Evolutionary conservation across 163 green algal genomes (phyloP), one percentile per base, ranked within the genome.

Genomic region (Scenedesmus sp.): DNA sequence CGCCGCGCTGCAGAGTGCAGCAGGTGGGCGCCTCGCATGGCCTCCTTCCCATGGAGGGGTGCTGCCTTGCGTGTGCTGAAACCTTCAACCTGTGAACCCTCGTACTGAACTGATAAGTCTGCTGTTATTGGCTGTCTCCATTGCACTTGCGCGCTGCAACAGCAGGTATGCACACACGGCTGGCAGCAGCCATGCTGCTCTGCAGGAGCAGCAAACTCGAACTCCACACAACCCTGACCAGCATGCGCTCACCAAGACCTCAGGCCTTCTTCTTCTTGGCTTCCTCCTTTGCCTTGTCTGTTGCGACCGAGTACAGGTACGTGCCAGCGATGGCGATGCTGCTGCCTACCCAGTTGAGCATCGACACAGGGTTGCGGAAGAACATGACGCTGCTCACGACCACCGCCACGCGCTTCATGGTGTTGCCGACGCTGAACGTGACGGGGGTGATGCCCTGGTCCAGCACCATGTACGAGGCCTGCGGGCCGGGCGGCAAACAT

Each of bases 351-450:
- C 95, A 98, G 93, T 99, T 99, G 24, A 99, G 87, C 3, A 85
- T 46, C 42, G 89, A 93, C 22, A 98, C 94, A 53, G 96, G 96
- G 85, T 96, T 98, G 82, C 80, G 94, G 95, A 99, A 99, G 94
- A 99, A 98, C 70, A 98, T 94, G 37, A 99, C 96, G 65, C 94
- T 97, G 53, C 93, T 96, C 30, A 98, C 96, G n/a, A 99, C 98
- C 61, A 99, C 98, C 37, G 96, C 97, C 73, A 99, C 98, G 22
- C 98, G 95, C 96, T 99, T 99, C 98, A 99, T 99, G 44, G 98
- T 99, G 96, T 99, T 99, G 90, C 96, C 97, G 59, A 99, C 97
- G 76, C 89, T 95, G 90, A 99, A 99, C 2, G 97, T 99, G 40
- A 99, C 96, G 12, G 98, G 97, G 35, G 86, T 95, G 86, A 99